phyloP scores from a whole-genome alignment of 2,329 filamentous ascomycete species.

The Onygenales sp. region DNA sequence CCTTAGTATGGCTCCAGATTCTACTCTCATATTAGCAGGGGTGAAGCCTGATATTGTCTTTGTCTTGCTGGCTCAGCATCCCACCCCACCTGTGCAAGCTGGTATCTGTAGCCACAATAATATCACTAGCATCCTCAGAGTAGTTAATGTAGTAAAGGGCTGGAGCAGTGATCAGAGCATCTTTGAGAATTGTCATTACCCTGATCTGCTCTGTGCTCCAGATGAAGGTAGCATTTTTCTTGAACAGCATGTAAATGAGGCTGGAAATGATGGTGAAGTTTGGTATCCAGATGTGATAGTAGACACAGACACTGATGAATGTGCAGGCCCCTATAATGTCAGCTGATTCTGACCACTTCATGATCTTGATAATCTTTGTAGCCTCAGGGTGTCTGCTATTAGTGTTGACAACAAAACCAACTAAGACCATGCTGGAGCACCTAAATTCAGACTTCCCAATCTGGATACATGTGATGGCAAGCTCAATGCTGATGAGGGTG shows the following conservation, averaged over 20 bases:
- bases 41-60: background rate
- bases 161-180: background rate
- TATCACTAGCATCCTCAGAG: background rate
- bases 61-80: background rate
- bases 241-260: background rate
- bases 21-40: background rate
- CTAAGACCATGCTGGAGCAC: background rate
- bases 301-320: background rate
- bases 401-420: background rate
- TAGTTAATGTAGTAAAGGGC: background rate
- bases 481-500: no score
- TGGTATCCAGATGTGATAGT: background rate
- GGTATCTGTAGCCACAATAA: background rate
- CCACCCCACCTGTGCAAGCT: background rate
- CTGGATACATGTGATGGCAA: no score
- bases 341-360: background rate
- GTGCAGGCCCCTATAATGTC: background rate
- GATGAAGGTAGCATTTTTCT: background rate
- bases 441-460: no score
- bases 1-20: background rate
- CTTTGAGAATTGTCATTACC: background rate
- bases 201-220: background rate
- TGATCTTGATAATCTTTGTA: background rate
- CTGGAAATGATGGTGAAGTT: background rate
- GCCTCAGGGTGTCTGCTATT: background rate